These are phyloP conservation scores for Nakataea oryzae DNA, from an alignment of 2,329 filamentous ascomycete genomes.

Conservation along the genomic window DNA sequence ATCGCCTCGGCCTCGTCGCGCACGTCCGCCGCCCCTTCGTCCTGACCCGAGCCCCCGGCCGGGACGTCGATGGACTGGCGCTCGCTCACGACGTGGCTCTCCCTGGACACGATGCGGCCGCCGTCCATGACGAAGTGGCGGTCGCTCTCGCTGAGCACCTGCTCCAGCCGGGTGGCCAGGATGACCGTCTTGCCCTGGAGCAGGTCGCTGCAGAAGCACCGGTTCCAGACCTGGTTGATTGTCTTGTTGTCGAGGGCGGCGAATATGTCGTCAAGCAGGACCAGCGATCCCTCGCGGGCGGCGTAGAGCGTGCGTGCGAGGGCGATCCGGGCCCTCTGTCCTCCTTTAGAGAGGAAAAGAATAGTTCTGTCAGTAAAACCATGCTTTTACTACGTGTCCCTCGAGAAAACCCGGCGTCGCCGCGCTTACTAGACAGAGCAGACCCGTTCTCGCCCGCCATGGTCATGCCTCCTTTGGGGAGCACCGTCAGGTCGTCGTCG, in stretches of 20 bases:
- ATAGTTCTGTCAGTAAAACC: background rate
- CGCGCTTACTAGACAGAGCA: constrained; percentile 9
- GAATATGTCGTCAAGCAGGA: constrained; percentile 50
- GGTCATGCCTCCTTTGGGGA: constrained; percentile 13
- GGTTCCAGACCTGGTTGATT: constrained; percentile 42
- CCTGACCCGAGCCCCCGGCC: constrained; percentile 14
- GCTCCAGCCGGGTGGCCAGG: constrained; percentile 45
- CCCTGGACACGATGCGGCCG: constrained; percentile 15
- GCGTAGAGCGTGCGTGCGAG: constrained; percentile 48
- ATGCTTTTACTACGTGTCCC: background rate
- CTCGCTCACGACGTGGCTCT: background rate
- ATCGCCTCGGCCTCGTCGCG: background rate
- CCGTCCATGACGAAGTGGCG: constrained; percentile 29
- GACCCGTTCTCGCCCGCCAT: constrained; percentile 13
- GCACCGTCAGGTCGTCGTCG: constrained; percentile 12
- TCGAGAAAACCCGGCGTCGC: background rate
- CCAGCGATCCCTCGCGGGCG: constrained; percentile 30
- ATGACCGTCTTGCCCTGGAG: constrained; percentile 43
- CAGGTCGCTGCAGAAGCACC: constrained; percentile 46
- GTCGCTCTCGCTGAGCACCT: constrained; percentile 21
- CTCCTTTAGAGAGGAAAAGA: constrained; percentile 4
- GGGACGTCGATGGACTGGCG: background rate
- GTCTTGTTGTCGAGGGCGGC: constrained; percentile 50
- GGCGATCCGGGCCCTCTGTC: constrained; percentile 20
- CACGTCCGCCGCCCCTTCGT: background rate